These are phyloP conservation scores for Capillidium rhysosporum DNA, from an alignment of 371 early-diverging fungal genomes.

Conservation along the genomic window DNA sequence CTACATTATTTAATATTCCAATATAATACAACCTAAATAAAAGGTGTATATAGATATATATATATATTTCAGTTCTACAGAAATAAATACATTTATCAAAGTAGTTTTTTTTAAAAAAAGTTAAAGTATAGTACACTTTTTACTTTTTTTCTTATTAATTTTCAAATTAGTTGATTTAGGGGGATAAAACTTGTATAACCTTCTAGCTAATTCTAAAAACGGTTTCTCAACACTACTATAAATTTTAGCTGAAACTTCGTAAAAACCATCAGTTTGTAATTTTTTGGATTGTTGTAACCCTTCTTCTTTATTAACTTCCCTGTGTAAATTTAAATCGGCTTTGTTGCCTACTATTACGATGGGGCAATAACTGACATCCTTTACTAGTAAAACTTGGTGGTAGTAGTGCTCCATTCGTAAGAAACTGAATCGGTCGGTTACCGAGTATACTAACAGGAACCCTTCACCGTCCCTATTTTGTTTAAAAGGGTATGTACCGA, in stretches of 20 bases:
- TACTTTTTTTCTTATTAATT: background rate
- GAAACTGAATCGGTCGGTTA: conserved; percentile 48
- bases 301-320: conserved; percentile 27
- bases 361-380: conserved; percentile 36
- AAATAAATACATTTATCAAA: too few relatives aligned
- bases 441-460: conserved; percentile 71
- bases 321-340: conserved; percentile 22
- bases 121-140: too few relatives aligned
- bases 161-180: conserved; percentile 21
- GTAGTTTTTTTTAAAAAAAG: too few relatives aligned
- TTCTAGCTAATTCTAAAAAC: conserved; percentile 31
- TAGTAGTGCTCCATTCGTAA: conserved; percentile 34
- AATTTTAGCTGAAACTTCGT: conserved; percentile 69
- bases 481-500: too few relatives aligned
- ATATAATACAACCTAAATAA: too few relatives aligned
- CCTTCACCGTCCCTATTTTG: conserved; percentile 58
- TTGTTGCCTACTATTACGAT: conserved; percentile 38
- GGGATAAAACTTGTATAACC: too few relatives aligned
- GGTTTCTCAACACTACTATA: conserved; percentile 57
- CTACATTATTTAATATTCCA: too few relatives aligned
- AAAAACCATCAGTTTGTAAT: conserved; percentile 38
- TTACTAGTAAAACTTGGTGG: conserved; percentile 41
- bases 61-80: too few relatives aligned
- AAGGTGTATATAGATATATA: too few relatives aligned
- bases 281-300: conserved; percentile 47